Conservation (phyloP, 2,329 filamentous ascomycete species). For the Ophiostoma ips region DNA sequence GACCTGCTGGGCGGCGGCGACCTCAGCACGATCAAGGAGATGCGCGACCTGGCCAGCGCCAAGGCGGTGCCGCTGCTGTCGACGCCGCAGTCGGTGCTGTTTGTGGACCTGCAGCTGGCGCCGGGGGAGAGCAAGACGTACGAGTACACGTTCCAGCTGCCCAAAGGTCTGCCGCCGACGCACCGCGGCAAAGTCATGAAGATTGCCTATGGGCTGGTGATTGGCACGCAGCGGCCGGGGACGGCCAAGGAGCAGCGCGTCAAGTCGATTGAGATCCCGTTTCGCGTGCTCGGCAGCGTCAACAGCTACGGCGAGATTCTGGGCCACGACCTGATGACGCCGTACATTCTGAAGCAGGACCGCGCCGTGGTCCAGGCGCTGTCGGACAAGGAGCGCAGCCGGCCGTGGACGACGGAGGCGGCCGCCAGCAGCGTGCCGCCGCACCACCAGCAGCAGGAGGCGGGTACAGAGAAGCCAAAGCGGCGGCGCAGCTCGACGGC, state of each 20-base stretch:
- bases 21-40: conserved; percentile 86
- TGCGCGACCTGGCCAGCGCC: conserved; percentile 75
- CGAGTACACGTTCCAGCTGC: conserved; percentile 74
- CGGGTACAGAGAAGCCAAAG: background rate
- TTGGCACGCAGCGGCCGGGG: conserved; percentile 79
- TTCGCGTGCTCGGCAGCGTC: conserved; percentile 84
- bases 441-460: conserved; percentile 4
- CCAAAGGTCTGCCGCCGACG: conserved; percentile 77
- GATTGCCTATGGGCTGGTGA: conserved; percentile 77
- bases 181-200: conserved; percentile 90
- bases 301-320: conserved; percentile 78
- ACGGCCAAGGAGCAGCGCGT: conserved; percentile 65
- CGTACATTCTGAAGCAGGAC: conserved; percentile 79
- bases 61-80: conserved; percentile 84
- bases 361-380: conserved; percentile 49
- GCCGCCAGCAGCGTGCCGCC: conserved; percentile 1
- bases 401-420: conserved; percentile 5
- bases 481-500: conserved; percentile 11
- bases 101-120: conserved; percentile 77
- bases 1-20: conserved; percentile 78
- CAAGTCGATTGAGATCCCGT: conserved; percentile 82
- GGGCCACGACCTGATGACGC: conserved; percentile 86
- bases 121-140: conserved; percentile 83
- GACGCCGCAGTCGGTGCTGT: conserved; percentile 88
- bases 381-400: conserved; percentile 20